Base-by-base conservation (phyloP, 768 basidiomycete genomes). In the Termitomyces sp. region DNA sequence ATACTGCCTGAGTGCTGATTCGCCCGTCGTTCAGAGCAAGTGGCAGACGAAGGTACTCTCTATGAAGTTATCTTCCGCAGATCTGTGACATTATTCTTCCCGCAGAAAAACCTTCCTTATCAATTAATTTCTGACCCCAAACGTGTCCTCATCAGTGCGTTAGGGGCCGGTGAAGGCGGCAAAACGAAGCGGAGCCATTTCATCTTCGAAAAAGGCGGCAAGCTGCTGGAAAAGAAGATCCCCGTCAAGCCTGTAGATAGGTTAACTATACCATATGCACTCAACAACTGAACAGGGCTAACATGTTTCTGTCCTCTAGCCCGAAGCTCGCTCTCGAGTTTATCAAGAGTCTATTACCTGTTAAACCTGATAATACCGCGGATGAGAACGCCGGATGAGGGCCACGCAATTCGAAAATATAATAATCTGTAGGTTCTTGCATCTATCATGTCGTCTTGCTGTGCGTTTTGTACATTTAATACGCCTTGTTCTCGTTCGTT, bases 181-280 rank as follows among this genome's bases (percentile, higher is more conserved):
- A 91, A 86, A 77, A 93, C 92, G 56, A 92, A 92, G 76, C 86
- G 96, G 14, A 94, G 92, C 65, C 94, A 96, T 73, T 97, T 96
- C 73, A 85, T 98, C 66, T 96, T 98, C 67, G 91, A 86, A 66
- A 91, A 92, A 72, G 94, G 93, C 6, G 96, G 95, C 1, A 92
- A 92, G 72, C 79, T 98, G 47, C 74, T 96, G 4, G 89, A 96
- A 15, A 92, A 86, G 77, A 87, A 86, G 69, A 76, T 92, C 15
- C 92, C 93, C 1, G 94, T 96, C 53, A 91, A 94, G 69, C 92
- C 95, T 2, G 87, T 71, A 0, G 92, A 96, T 59, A 96, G 93
- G 92, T 89, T 58, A 57, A 78, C 9, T 14, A 20, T 56, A 10
- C 51, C 40, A 55, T 17, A 10, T 25, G 36, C 56, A 37, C 60